Percentiles rank a stretch among this genome's conserved stretches.
phyloP scores from a whole-genome alignment of 1,284 basidiomycete genomes.

The Leccinum pachyderme region DNA sequence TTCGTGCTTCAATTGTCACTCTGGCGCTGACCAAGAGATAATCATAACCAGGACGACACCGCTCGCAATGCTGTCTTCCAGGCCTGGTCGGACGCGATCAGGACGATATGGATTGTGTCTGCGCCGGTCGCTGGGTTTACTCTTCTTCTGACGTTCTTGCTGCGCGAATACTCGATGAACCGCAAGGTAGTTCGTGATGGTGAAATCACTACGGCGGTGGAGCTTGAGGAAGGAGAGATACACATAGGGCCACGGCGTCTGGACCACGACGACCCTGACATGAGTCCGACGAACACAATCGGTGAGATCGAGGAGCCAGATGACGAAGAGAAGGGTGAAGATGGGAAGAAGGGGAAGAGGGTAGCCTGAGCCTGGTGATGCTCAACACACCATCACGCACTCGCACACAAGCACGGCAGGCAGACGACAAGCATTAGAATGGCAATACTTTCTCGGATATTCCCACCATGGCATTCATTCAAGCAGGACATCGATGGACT shows the following conservation, averaged over 20 bases:
- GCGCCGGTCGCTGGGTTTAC: constrained; percentile 59
- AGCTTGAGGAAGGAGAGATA: constrained; percentile 12
- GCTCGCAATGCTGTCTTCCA: constrained; percentile 55
- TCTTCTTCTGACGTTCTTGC: constrained; percentile 56
- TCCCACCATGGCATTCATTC: neutral
- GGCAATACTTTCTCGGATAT: neutral
- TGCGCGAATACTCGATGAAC: constrained; percentile 62
- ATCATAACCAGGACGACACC: constrained; percentile 42
- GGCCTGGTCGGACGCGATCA: constrained; percentile 69
- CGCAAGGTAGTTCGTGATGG: constrained; percentile 50
- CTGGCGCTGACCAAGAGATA: neutral
- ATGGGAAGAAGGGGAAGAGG: neutral
- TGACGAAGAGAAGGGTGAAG: neutral
- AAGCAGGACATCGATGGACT: neutral
- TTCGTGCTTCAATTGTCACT: neutral
- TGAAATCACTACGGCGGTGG: constrained; percentile 23
- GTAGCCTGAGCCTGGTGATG: neutral
- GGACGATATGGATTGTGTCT: constrained; percentile 70
- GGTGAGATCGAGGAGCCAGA: neutral
- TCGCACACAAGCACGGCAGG: neutral
- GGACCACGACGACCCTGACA: constrained; percentile 9
- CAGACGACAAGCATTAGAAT: neutral
- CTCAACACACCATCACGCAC: neutral
- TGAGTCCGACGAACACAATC: constrained; percentile 3
- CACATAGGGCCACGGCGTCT: neutral